Evolutionary conservation across 2,329 filamentous ascomycete species (phyloP).

Genomic region (Exophiala mesophila): DNA sequence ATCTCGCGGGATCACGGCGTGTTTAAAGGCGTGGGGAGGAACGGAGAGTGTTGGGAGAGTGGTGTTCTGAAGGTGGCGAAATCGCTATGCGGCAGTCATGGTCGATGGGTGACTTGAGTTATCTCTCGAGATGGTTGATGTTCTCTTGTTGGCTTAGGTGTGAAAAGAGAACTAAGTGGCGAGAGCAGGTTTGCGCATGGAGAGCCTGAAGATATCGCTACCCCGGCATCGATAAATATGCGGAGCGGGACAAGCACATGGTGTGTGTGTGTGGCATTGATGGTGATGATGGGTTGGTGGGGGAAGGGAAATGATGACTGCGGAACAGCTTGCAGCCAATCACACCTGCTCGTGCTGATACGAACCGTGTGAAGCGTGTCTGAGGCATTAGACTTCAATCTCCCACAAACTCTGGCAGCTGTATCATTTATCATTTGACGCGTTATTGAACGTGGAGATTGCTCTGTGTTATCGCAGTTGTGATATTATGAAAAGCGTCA

Average conservation of each 20-base stretch:
- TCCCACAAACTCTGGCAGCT: slow-evolving; percentile 1
- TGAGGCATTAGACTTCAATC: slow-evolving; percentile 1
- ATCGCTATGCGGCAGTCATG: not conserved
- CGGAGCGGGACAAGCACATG: slow-evolving; percentile 6
- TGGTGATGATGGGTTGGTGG: not conserved
- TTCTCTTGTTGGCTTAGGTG: no score
- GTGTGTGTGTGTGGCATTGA: no score
- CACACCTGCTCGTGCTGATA: slow-evolving; percentile 17
- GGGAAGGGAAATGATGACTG: slow-evolving; percentile 1
- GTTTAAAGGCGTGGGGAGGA: slow-evolving; percentile 66
- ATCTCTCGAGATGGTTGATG: no score
- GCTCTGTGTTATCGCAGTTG: no score
- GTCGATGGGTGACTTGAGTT: no score
- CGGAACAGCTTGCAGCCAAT: slow-evolving; percentile 17
- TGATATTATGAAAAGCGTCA: no score
- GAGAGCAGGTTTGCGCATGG: slow-evolving; percentile 6
- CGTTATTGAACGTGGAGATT: no score
- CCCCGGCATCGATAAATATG: slow-evolving; percentile 14
- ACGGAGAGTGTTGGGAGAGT: slow-evolving; percentile 11
- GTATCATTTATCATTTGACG: no score
- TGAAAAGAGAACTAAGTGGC: not conserved
- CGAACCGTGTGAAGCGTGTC: slow-evolving; percentile 10
- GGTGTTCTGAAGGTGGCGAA: not conserved
- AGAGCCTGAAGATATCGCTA: slow-evolving; percentile 6
- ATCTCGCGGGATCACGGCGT: slow-evolving; percentile 80